phyloP scores from a whole-genome alignment of 768 basidiomycete species.

The Chalciporus pseudorubinellus region DNA sequence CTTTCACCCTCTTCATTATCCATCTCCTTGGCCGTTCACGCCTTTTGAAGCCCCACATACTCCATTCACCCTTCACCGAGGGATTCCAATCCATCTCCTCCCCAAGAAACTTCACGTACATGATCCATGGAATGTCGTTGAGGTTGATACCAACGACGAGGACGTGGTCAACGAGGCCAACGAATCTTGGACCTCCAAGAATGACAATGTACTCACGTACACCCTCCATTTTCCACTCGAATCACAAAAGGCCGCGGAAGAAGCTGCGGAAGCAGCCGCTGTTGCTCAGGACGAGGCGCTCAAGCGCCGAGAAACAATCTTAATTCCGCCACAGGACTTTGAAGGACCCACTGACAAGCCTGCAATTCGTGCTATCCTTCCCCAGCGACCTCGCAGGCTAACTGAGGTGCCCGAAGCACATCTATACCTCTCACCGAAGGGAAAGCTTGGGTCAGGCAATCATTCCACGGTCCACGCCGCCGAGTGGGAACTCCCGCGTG shows the following conservation, averaged over 20 bases:
- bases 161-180: neutral
- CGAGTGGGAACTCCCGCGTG: constrained; percentile 49
- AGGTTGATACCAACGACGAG: constrained; percentile 6
- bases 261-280: constrained; percentile 6
- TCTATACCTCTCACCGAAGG: constrained; percentile 42
- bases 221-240: constrained; percentile 21
- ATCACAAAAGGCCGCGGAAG: constrained; percentile 6
- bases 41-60: constrained; percentile 35
- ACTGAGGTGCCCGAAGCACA: constrained; percentile 40
- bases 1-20: constrained; percentile 36
- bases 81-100: constrained; percentile 34
- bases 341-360: constrained; percentile 26
- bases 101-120: constrained; percentile 44
- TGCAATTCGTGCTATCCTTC: constrained; percentile 27
- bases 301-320: constrained; percentile 6
- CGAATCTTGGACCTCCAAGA: constrained; percentile 25
- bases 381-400: constrained; percentile 23
- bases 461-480: constrained; percentile 52
- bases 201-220: constrained; percentile 30
- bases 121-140: constrained; percentile 38
- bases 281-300: constrained; percentile 4
- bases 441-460: constrained; percentile 42
- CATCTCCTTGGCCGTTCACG: constrained; percentile 38
- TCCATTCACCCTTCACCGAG: constrained; percentile 25
- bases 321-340: constrained; percentile 19